phyloP scores from a whole-genome alignment of 805 yeast genomes.

The Candida multigemmis region DNA sequence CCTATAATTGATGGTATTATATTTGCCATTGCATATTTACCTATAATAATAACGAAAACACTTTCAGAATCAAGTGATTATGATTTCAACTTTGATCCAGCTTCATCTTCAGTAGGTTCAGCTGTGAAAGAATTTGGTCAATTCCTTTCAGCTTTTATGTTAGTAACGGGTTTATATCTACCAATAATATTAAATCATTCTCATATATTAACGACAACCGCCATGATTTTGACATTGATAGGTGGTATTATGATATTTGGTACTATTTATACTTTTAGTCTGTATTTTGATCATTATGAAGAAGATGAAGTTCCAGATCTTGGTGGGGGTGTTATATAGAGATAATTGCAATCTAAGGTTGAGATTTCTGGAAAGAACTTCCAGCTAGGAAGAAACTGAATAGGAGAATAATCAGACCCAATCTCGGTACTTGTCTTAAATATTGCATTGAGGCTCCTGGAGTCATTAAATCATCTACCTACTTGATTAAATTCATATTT shows the following conservation, averaged over 20 bases:
- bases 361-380: no score
- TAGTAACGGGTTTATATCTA: constrained; percentile 62
- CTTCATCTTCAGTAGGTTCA: constrained; percentile 17
- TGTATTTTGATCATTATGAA: constrained; percentile 51
- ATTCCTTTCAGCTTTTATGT: constrained; percentile 67
- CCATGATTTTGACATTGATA: constrained; percentile 63
- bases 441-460: no score
- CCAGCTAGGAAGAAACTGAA: no score
- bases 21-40: constrained; percentile 32
- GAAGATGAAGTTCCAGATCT: constrained; percentile 16
- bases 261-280: constrained; percentile 74
- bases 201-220: constrained; percentile 56
- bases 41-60: constrained; percentile 24
- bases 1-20: constrained; percentile 61
- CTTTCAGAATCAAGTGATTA: constrained; percentile 25
- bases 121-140: constrained; percentile 68
- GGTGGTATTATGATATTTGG: constrained; percentile 85
- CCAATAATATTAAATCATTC: constrained; percentile 77
- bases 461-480: no score
- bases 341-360: constrained; percentile 1
- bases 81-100: constrained; percentile 34
- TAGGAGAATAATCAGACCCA: no score
- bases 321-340: constrained; percentile 15
- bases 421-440: no score
- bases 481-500: no score